Evolutionary conservation across 1,139 yeast genomes (phyloP).

Genomic region (Blastobotrys serpentis): DNA sequence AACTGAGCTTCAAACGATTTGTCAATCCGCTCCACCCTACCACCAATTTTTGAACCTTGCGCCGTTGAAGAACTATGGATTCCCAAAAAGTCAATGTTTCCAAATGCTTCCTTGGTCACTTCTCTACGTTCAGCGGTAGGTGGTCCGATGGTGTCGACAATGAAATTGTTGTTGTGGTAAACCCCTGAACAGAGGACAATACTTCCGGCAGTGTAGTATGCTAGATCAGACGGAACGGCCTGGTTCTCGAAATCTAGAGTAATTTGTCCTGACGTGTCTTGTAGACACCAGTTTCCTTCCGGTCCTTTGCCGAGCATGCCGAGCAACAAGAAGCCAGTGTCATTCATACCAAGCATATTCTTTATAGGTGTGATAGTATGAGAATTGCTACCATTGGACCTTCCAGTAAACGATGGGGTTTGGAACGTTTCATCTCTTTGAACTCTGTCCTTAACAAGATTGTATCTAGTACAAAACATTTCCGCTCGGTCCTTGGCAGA

Average conservation of each 20-base stretch:
- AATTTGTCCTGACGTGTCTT: slow-evolving; percentile 79
- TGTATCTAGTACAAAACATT: slow-evolving; percentile 52
- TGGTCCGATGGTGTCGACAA: slow-evolving; percentile 75
- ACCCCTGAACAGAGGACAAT: slow-evolving; percentile 83
- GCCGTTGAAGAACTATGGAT: slow-evolving; percentile 45
- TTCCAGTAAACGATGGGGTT: slow-evolving; percentile 40
- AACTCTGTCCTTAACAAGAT: slow-evolving; percentile 64
- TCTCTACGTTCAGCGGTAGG: slow-evolving; percentile 86
- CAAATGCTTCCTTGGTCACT: slow-evolving; percentile 64
- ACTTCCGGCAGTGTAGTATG: slow-evolving; percentile 77
- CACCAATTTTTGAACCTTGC: slow-evolving; percentile 17
- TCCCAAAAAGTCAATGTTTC: slow-evolving; percentile 77
- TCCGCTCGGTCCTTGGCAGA: slow-evolving; percentile 35
- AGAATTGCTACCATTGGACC: slow-evolving; percentile 34
- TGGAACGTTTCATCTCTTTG: slow-evolving; percentile 75
- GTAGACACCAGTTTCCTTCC: slow-evolving; percentile 70
- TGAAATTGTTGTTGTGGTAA: slow-evolving; percentile 65
- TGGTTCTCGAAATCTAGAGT: slow-evolving; percentile 56
- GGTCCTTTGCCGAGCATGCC: slow-evolving; percentile 68
- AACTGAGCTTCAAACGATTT: slow-evolving; percentile 56
- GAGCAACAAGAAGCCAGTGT: slow-evolving; percentile 68
- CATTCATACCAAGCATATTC: slow-evolving; percentile 81
- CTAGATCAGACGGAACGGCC: slow-evolving; percentile 61
- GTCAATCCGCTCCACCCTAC: slow-evolving; percentile 52
- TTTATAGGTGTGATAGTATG: slow-evolving; percentile 73